Base-by-base conservation (phyloP, 805 yeast species). In the Candida railenensis region DNA sequence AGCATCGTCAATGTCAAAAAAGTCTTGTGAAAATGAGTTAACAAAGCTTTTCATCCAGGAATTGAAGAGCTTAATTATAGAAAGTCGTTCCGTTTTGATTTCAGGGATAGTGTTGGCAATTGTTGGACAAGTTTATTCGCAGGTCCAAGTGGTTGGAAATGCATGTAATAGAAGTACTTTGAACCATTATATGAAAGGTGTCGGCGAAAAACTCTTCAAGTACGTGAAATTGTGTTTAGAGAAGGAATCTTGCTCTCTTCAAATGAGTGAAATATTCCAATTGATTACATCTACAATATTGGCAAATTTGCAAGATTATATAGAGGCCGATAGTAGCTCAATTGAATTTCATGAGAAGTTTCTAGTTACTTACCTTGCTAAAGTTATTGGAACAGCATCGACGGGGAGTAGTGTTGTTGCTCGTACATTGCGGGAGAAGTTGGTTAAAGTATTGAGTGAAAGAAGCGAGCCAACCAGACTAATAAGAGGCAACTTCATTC, bases 31-130 rank as follows among this genome's bases (percentile, higher is more conserved):
- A 33, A 20, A 57, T 33, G 43, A 34, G 9, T 19, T 42, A 1
- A 57, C 58, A 3, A 30, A 43, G 4, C 15, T 54, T 4, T 9
- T 30, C 14, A n/a, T 20, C 5, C n/a, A 5, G 8, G 37, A 40
- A 15, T 5, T 15, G 34, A 39, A 16, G 32, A 19, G 3, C n/a
- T 33, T 12, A 34, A 47, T 18, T 37, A n/a, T 7, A 16, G 22
- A 12, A 28, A 44, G 18, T 36, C 25, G 22, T 22, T n/a, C 11
- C 50, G 37, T 34, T 51, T 50, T 37, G 28, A 33, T 19, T 2
- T 22, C 14, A 43, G 52, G 38, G 14, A 33, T 14, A 43, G 41
- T 14, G 38, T 15, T 40, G n/a, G 22, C 46, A 42, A 44, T 53
- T 1, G 12, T 43, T 4, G 38, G 25, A 3, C 50, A 47, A n/a